Base-by-base conservation (phyloP, 306 rosid species). In the Sesbania bispinosa region DNA sequence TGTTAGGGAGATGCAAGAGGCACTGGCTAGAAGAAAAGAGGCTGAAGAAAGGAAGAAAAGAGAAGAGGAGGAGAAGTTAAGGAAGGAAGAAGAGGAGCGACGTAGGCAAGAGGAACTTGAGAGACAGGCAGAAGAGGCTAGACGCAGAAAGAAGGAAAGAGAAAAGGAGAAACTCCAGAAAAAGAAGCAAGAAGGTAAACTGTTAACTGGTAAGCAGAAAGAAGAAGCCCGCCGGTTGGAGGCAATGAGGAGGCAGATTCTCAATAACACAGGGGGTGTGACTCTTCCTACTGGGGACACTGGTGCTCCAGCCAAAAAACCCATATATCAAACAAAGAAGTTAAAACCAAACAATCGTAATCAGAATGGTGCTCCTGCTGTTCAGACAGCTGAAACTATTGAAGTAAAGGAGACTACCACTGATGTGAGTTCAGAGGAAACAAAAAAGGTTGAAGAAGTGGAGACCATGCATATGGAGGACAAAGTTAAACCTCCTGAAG, bases 1-100 rank as follows among this genome's bases (percentile, higher is more conserved):
- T 86, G 97, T 94, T 20, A 91, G 97, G 85, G 99, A 94, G 86
- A 94, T 91, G 95, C 97, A 88, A 82, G 99, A 94, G 81, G 93
- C 92, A 54, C 74, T 94, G 39, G 96, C 99, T 65, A 67, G 95
- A 84, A 77, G 96, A 24, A 74, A 89, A 78, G 99, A 94, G 83
- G 88, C 83, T 2, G 99, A 94, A 76, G 97, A 91, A 70, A 84
- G 83, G 85, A 81, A 79, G 84, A 86, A 75, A 83, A 85, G 24
- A 80, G 99, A 94, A 82, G 95, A 88, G 62, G 97, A 91, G 73
- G 99, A 91, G 81, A 91, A n/a, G 86, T 82, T 82, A 79, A 91
- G 82, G 85, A 90, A 65, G 75, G 96, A 94, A 69, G 97, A 94
- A 76, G 99, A 91, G 81, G 96, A 91, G 84, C 80, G 90, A 43